Percentiles rank a stretch among this genome's conserved stretches.
Evolutionary conservation across 202 grass and related monocot species (phyloP).

Genomic region (Dendrocalamus latiflorus): DNA sequence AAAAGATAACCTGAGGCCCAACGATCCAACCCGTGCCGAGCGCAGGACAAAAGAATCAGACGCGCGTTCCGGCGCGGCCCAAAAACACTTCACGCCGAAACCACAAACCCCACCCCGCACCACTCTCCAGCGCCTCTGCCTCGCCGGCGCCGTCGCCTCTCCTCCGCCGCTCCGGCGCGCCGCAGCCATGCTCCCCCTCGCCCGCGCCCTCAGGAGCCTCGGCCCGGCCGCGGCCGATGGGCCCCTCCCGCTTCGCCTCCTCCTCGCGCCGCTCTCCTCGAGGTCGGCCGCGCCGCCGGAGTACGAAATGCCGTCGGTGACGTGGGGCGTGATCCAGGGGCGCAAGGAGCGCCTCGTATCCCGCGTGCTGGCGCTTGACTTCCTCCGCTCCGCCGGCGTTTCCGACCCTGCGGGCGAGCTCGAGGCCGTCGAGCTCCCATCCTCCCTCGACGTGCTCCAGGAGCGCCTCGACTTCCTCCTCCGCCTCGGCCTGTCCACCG

Average conservation of each 20-base stretch:
- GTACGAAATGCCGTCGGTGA: slow-evolving; percentile 92
- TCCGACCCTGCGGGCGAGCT: slow-evolving; percentile 76
- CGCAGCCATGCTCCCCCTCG: slow-evolving; percentile 27
- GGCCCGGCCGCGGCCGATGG: neutral
- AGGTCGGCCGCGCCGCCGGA: slow-evolving; percentile 42
- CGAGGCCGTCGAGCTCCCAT: slow-evolving; percentile 73
- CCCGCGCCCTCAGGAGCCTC: slow-evolving; percentile 23
- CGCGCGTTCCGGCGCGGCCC: slow-evolving; percentile 2
- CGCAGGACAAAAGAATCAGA: neutral
- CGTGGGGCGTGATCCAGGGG: slow-evolving; percentile 89
- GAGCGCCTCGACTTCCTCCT: slow-evolving; percentile 95
- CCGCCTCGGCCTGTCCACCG: slow-evolving; percentile 82
- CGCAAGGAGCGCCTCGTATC: slow-evolving; percentile 89
- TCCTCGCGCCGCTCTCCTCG: slow-evolving; percentile 2
- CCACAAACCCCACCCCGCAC: neutral
- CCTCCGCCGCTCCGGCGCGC: slow-evolving; percentile 30
- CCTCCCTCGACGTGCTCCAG: slow-evolving; percentile 82
- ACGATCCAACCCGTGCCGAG: neutral
- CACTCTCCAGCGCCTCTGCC: neutral
- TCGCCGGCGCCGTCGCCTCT: neutral
- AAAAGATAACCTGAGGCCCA: too few relatives aligned
- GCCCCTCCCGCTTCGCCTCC: neutral
- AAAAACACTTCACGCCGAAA: neutral
- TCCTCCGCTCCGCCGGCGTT: slow-evolving; percentile 76
- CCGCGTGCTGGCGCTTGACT: slow-evolving; percentile 83